Evolutionary conservation across 306 rosid genomes (phyloP), one percentile per base, ranked within the genome.

Genomic region (Trifolium pratense): DNA sequence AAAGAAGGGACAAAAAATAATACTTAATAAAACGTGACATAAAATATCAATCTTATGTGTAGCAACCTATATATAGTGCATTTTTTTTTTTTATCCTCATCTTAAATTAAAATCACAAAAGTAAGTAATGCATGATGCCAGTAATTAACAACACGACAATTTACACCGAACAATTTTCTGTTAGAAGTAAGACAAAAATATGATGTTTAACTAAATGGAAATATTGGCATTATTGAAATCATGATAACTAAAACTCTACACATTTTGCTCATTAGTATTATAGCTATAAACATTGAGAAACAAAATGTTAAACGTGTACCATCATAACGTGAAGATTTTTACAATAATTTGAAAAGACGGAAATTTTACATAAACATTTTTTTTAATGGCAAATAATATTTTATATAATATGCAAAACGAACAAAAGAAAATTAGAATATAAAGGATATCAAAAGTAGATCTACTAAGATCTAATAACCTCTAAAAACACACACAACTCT

Each of bases 261-360:
- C 15, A 43, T 5, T 58, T 55, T 66, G 34, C 31, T 5, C n/a
- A 46, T 23, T 59, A 65, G 25, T 39, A 9, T 13, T 36, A 13
- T 53, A 60, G 36, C 12, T 2, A 25, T 4, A 31, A 29, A n/a
- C 1, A 59, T 66, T 60, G 18, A 60, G n/a, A 39, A 68, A 17
- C 70, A 14, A 70, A 14, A 11, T 39, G 5, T 53, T 66, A 62
- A 68, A 66, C 71, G 43, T 68, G 32, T n/a, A n/a, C n/a, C n/a
- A n/a, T n/a, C n/a, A n/a, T n/a, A n/a, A n/a, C n/a, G n/a, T n/a
- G n/a, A n/a, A n/a, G 14, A 53, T 53, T 53, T 52, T 18, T 20
- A 26, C 29, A 53, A 53, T 53, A 20, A n/a, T 16, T 48, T 48
- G 55, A 20, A 53, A 53, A 61, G 3, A 15, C 6, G 55, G 20